A percentile compares a stretch with the other conserved stretches of the same genome.
Conservation (phyloP, 1,284 basidiomycete genomes). For the Ceratobasidium sp. region DNA sequence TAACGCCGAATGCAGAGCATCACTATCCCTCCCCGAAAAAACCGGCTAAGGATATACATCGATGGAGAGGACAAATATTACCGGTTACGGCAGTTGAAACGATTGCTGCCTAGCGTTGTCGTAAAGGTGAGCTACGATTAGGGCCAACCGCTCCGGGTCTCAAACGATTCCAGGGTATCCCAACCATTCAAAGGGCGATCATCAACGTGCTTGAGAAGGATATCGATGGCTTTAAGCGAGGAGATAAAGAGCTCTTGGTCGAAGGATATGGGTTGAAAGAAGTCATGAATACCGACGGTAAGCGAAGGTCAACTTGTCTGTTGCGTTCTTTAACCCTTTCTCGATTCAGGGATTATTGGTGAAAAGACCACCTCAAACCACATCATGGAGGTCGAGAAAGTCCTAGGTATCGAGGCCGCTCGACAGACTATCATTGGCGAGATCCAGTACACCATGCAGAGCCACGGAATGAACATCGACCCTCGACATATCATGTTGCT, state of each 20-base stretch:
- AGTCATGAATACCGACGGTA: constrained; percentile 97
- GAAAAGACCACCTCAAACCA: constrained; percentile 95
- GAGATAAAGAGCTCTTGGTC: constrained; percentile 87
- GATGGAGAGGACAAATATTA: constrained; percentile 90
- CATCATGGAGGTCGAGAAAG: constrained; percentile 94
- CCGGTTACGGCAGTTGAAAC: constrained; percentile 84
- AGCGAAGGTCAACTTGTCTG: constrained; percentile 48
- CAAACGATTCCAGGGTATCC: constrained; percentile 69
- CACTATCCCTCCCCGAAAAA: constrained; percentile 76
- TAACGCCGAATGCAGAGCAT: constrained; percentile 65
- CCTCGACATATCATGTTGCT: constrained; percentile 98
- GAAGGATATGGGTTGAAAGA: constrained; percentile 98
- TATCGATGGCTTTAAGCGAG: constrained; percentile 77
- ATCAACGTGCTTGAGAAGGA: constrained; percentile 92
- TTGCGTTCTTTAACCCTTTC: background rate
- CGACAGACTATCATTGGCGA: constrained; percentile 95
- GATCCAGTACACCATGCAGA: constrained; percentile 97
- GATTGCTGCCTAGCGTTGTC: constrained; percentile 82
- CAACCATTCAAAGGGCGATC: constrained; percentile 87
- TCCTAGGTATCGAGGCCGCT: constrained; percentile 97
- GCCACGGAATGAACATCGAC: constrained; percentile 98
- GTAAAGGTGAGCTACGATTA: constrained; percentile 76
- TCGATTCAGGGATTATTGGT: constrained; percentile 81
- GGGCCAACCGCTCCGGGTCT: background rate
- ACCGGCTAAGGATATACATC: constrained; percentile 87